phyloP scores from a whole-genome alignment of 2,329 filamentous ascomycete genomes.

The Xylariaceae sp. region DNA sequence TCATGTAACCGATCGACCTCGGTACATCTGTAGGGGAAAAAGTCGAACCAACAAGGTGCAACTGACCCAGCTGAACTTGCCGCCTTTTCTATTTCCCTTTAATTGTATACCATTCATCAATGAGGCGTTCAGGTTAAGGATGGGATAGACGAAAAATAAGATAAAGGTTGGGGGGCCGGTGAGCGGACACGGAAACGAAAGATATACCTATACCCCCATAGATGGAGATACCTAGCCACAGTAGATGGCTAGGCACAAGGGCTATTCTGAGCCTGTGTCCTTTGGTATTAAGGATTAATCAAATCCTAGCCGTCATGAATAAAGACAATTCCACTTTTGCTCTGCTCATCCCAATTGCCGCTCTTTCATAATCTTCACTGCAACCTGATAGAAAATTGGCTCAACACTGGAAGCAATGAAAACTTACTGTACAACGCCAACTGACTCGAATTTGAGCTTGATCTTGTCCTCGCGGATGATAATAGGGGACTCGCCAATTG shows the following conservation, averaged over 20 bases:
- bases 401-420: no score
- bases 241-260: conserved; percentile 7
- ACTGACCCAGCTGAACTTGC: not conserved
- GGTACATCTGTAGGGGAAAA: not conserved
- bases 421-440: no score
- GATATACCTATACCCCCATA: conserved; percentile 12
- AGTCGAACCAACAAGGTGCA: not conserved
- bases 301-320: conserved; percentile 13
- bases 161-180: not conserved
- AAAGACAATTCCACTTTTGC: conserved; percentile 4
- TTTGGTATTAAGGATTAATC: conserved; percentile 9
- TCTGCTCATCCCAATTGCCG: not conserved
- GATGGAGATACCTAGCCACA: conserved; percentile 13
- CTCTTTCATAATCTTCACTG: not conserved
- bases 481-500: no score
- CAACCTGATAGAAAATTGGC: no score
- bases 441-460: no score
- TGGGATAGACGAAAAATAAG: not conserved
- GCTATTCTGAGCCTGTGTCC: conserved; percentile 8
- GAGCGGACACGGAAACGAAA: conserved; percentile 8
- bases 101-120: conserved; percentile 1
- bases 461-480: no score
- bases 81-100: not conserved
- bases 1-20: conserved; percentile 47
- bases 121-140: conserved; percentile 4